Evolutionary conservation across 441 rosid genomes (phyloP).

Genomic region (Erodium texanum): DNA sequence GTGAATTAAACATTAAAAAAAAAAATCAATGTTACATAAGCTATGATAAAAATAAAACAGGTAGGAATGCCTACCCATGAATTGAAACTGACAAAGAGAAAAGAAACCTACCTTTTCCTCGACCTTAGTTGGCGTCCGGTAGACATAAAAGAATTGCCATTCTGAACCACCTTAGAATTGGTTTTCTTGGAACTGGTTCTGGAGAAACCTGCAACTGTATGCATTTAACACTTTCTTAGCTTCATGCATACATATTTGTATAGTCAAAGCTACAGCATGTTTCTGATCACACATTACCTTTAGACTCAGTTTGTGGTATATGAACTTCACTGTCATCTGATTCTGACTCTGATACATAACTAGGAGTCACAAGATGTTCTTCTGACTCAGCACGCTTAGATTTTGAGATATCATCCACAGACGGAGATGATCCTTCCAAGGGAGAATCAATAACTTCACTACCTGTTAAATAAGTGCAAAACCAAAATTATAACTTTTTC

Average conservation of each 20-base stretch:
- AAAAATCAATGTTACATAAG: no score
- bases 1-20: neutral
- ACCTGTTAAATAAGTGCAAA: slow-evolving; percentile 28
- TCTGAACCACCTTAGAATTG: slow-evolving; percentile 17
- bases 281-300: slow-evolving; percentile 26
- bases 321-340: slow-evolving; percentile 29
- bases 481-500: neutral
- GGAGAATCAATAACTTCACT: slow-evolving; percentile 46
- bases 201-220: slow-evolving; percentile 24
- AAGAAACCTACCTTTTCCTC: slow-evolving; percentile 27
- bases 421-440: slow-evolving; percentile 26
- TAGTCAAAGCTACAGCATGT: neutral
- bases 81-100: neutral
- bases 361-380: slow-evolving; percentile 28
- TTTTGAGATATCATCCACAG: slow-evolving; percentile 20
- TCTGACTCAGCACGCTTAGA: slow-evolving; percentile 22
- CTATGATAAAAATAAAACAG: no score
- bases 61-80: no score
- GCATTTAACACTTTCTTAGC: slow-evolving; percentile 5
- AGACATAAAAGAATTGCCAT: slow-evolving; percentile 17
- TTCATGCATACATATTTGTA: neutral
- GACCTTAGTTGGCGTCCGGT: slow-evolving; percentile 26
- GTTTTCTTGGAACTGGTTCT: slow-evolving; percentile 15
- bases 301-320: slow-evolving; percentile 18
- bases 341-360: slow-evolving; percentile 28